Base-by-base conservation (phyloP, 768 basidiomycete species). In the Basidioascus undulatus region DNA sequence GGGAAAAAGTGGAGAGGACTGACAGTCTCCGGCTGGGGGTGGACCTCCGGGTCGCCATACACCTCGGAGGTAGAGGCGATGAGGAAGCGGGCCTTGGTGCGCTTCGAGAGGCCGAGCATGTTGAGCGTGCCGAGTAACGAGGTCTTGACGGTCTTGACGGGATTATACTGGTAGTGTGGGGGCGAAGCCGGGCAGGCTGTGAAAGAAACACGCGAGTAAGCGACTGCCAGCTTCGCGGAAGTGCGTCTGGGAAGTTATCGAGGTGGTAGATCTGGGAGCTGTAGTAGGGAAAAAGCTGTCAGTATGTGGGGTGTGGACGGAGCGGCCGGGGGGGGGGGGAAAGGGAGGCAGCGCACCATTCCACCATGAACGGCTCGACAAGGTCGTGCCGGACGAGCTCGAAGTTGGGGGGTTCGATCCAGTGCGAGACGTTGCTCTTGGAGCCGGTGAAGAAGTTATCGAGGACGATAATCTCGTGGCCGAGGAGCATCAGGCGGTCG, bases 361-460 rank as follows among this genome's bases (percentile, higher is more conserved):
- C 92, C 58, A 92, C 89, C 75, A 89, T 79, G 64, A 92, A 87
- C 1, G 87, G 84, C 53, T 96, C 79, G 33, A 94, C 77, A 19
- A 98, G 78, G 55, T 98, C 92, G 58, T 94, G 92, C 43, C 92
- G 73, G 49, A 96, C 82, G 63, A 98, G 66, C 61, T 96, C 89
- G 51, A 98, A 98, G 64, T 96, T 94, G 47, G 92, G 92, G 59
- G 96, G 92, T n/a, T n/a, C n/a, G 43, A 84, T 67, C 84, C 84
- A 89, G 52, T 84, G 79, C 49, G 76, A 75, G 47, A 94, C 79
- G 39, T 86, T 89, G 16, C 84, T 89, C 60, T 86, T 86, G 41
- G 80, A 81, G 15, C 92, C 92, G 20, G 87, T 94, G 65, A 98
- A 98, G 59, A 98, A 98, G 63, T 94, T 94, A 65, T 96, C 89